Base-by-base conservation (phyloP, 2,329 filamentous ascomycete genomes). In the Alternaria arborescens region DNA sequence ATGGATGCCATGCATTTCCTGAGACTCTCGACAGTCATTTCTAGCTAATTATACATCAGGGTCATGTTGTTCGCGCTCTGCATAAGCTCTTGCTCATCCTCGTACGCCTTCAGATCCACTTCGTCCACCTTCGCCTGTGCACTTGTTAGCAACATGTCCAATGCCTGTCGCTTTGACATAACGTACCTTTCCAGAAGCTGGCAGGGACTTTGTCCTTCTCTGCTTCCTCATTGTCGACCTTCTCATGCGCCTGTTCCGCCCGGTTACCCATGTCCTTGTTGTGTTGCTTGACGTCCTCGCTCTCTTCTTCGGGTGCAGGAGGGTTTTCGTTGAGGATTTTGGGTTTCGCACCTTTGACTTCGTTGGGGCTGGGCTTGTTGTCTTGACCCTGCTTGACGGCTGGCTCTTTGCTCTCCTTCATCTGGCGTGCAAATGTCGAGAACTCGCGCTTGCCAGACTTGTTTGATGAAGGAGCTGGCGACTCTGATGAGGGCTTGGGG, bases 181-280 rank as follows among this genome's bases (percentile, higher is more conserved):
- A 75, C 75, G 66, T 62, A 79, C 78, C 78, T 55, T 68, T 65
- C 80, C 80, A 82, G 60, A 80, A 82, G 40, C 68, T 62, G 55
- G 72, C 72, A 16, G 70, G 57, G 18, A 81, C 80, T 66, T 82
- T 80, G 34, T 82, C 78, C 63, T 80, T 79, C 58, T 77, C 57
- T 16, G 69, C 71, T 7, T 81, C 77, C 62, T 77, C 69, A 61
- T 78, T 76, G 46, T 61, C 69, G 52, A 76, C 71, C 73, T 76
- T 74, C 63, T 79, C 77, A 65, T 77, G 64, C 59, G 80, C 71
- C 74, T 72, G 77, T 66, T 82, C 80, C 69, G 77, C 73, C 68
- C 80, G 73, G 52, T 77, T 60, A 28, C 79, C 77, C 75, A 83
- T 77, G 65, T 82, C 80, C 64, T 72, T 55, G 61, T 83, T 83